Percentiles rank a stretch among this genome's conserved stretches.
These are phyloP conservation scores for Papiliotrema nemorosa DNA, from an alignment of 1,284 basidiomycete species.

Conservation along the genomic window DNA sequence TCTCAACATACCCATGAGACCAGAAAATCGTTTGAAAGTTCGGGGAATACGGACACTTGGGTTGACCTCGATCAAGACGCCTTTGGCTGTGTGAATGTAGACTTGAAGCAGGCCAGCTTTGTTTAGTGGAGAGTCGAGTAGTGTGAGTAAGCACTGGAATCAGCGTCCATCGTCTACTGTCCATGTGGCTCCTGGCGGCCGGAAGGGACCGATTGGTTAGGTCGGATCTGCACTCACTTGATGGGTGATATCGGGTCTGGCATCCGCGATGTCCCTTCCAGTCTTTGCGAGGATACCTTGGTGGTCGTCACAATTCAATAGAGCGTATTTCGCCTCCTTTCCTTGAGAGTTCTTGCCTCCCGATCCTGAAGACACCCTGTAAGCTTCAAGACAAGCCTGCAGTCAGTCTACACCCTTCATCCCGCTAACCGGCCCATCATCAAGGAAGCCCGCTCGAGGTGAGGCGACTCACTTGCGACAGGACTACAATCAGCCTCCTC, in stretches of 20 bases:
- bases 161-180: neutral
- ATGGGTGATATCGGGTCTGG: conserved; percentile 96
- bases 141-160: conserved; percentile 81
- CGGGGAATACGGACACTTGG: conserved; percentile 95
- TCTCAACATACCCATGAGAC: conserved; percentile 80
- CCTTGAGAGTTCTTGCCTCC: conserved; percentile 52
- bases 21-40: conserved; percentile 98
- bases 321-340: conserved; percentile 88
- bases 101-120: conserved; percentile 96
- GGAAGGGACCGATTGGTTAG: no score
- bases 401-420: conserved; percentile 47
- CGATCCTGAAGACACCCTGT: conserved; percentile 67
- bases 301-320: conserved; percentile 98
- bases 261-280: conserved; percentile 95
- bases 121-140: conserved; percentile 97
- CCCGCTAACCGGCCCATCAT: neutral
- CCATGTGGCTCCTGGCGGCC: no score
- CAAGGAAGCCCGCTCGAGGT: neutral
- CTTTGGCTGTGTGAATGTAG: conserved; percentile 96
- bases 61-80: conserved; percentile 97
- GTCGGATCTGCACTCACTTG: no score
- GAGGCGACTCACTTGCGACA: conserved; percentile 54
- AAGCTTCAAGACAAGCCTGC: conserved; percentile 87
- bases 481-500: conserved; percentile 78
- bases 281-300: conserved; percentile 98